Evolutionary conservation across 306 rosid species (phyloP), one percentile per base, ranked within the genome.

Genomic region (Dryas octopetala): DNA sequence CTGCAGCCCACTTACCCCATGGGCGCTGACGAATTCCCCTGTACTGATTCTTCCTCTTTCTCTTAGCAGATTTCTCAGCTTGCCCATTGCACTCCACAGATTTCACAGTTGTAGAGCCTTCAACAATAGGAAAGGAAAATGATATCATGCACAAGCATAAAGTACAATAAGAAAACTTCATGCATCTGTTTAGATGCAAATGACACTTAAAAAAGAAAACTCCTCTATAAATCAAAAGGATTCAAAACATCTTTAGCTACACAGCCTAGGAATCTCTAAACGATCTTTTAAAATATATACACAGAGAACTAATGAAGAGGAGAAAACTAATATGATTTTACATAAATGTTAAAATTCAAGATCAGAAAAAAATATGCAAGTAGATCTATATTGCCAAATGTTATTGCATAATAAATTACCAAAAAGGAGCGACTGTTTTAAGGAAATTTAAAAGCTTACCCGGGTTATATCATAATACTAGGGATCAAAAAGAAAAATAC

Each of bases 1-100:
- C 99, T 26, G 99, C 99, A 19, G 99, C 99, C 99, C 99, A 95
- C 81, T 95, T 95, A 15, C 98, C 98, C 98, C 98, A 95, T 43
- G 98, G 97, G 41, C 98, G 97, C 78, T 95, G 98, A 15, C 98
- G 91, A 79, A 95, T 90, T 63, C 99, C 99, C 71, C 99, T 66
- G 52, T 81, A 95, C 78, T 92, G 96, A 45, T 95, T 95, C 86
- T 92, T 95, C 85, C 97, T 85, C 89, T 87, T 90, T 57, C 97
- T 88, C 78, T 85, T 92, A 1, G 88, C 77, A 67, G 88, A 83
- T 81, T 88, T 84, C 81, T 88, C 97, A 81, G 89, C 84, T 79
- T 76, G 86, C 67, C 74, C 91, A 54, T 79, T 81, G 19, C 66
- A 80, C 73, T 92, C 90, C 59, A 52, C 86, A 55, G 91, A 66